These are phyloP conservation scores for Neobulgaria alba DNA, from an alignment of 2,329 filamentous ascomycete genomes.

Conservation along the genomic window DNA sequence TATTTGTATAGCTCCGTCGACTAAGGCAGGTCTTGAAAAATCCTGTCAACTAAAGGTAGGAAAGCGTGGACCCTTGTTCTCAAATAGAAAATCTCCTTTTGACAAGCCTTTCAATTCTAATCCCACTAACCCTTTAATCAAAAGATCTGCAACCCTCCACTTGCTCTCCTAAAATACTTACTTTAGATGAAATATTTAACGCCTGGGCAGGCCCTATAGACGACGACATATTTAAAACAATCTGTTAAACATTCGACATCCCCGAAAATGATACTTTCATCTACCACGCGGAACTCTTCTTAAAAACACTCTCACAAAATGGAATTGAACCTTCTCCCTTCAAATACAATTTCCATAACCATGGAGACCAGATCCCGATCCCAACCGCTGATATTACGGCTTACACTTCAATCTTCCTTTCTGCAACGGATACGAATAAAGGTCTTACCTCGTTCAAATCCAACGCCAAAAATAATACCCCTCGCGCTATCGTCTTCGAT, in stretches of 20 bases:
- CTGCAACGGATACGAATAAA: slow-evolving; percentile 49
- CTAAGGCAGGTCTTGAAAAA: no score
- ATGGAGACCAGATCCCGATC: slow-evolving; percentile 16
- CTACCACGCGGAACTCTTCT: slow-evolving; percentile 22
- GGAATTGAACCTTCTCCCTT: slow-evolving; percentile 8
- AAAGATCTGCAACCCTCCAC: no score
- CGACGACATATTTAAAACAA: slow-evolving; percentile 16
- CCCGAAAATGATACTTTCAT: slow-evolving; percentile 17
- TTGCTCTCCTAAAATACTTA: no score
- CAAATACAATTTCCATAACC: slow-evolving; percentile 20
- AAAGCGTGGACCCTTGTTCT: no score
- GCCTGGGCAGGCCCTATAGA: slow-evolving; percentile 17
- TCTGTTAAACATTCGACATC: slow-evolving; percentile 17
- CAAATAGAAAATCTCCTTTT: no score
- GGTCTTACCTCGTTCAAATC: slow-evolving; percentile 53
- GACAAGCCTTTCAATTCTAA: no score
- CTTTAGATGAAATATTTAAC: slow-evolving; percentile 17
- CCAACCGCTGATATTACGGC: slow-evolving; percentile 47
- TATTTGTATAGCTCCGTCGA: no score
- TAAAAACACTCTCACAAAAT: slow-evolving; percentile 19
- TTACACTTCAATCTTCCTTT: slow-evolving; percentile 59
- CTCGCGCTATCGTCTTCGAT: slow-evolving; percentile 46
- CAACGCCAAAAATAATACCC: slow-evolving; percentile 57
- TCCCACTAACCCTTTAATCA: no score
- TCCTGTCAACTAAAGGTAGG: no score